These are phyloP conservation scores for Hypoxylon perforatum DNA, from an alignment of 495 filamentous ascomycete genomes.

Conservation along the genomic window DNA sequence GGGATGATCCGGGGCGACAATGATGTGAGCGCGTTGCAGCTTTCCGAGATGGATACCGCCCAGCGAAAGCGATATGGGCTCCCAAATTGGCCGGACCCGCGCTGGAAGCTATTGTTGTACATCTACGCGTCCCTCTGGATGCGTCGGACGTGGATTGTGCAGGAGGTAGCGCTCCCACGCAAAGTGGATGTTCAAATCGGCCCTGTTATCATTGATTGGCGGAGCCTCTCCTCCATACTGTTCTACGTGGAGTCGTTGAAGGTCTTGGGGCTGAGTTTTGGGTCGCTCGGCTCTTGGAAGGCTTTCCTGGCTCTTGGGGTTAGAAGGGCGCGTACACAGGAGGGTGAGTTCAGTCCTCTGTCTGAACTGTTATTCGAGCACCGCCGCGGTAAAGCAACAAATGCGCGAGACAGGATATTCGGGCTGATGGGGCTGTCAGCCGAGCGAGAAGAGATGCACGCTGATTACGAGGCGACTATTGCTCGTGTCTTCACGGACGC, in stretches of 20 bases:
- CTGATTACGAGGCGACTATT: slow-evolving; percentile 12
- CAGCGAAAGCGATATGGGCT: slow-evolving; percentile 16
- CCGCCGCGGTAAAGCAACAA: slow-evolving; percentile 11
- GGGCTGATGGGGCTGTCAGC: slow-evolving; percentile 15
- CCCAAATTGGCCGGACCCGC: slow-evolving; percentile 11
- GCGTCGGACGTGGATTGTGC: slow-evolving; percentile 17
- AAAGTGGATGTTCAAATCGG: slow-evolving; percentile 16
- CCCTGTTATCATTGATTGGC: slow-evolving; percentile 15
- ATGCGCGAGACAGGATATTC: slow-evolving; percentile 13
- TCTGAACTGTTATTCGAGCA: slow-evolving; percentile 16
- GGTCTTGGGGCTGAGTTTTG: slow-evolving; percentile 12
- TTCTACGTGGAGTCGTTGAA: slow-evolving; percentile 19
- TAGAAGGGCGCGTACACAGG: slow-evolving; percentile 12
- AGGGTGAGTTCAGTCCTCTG: slow-evolving; percentile 17
- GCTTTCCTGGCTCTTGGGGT: slow-evolving; percentile 9
- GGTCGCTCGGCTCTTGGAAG: slow-evolving; percentile 14
- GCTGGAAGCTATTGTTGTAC: slow-evolving; percentile 20
- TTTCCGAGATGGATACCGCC: slow-evolving; percentile 17
- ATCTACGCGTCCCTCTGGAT: slow-evolving; percentile 14
- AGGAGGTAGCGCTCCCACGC: slow-evolving; percentile 18
- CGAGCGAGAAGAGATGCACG: slow-evolving; percentile 13
- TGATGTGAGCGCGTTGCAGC: slow-evolving; percentile 12
- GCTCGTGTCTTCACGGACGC: slow-evolving; percentile 7
- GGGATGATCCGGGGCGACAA: slow-evolving; percentile 13
- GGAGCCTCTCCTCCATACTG: slow-evolving; percentile 8